Conservation (phyloP, 2,329 filamentous ascomycete species). For the Fusarium sp. region DNA sequence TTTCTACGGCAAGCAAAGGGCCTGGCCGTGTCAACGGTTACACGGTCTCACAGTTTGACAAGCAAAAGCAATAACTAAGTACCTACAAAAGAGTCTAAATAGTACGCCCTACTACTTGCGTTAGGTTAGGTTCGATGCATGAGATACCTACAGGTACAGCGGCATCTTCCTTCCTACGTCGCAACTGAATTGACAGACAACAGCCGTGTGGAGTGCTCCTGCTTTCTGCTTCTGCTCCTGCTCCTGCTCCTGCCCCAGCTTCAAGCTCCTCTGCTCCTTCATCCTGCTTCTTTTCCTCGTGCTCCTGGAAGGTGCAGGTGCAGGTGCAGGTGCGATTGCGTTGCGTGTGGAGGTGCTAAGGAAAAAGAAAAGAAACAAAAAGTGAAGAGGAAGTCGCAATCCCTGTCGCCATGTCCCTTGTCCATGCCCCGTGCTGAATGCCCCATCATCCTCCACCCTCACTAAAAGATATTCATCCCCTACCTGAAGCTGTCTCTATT, state of each 20-base stretch:
- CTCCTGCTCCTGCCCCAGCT: not conserved
- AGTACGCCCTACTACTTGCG: not conserved
- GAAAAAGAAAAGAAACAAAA: slow-evolving; percentile 40
- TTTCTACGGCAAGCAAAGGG: not conserved
- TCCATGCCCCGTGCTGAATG: slow-evolving; percentile 47
- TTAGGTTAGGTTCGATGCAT: not conserved
- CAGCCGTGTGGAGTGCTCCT: slow-evolving; percentile 24
- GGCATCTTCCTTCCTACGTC: slow-evolving; percentile 29
- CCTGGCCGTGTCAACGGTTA: slow-evolving; percentile 26
- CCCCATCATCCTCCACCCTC: slow-evolving; percentile 43
- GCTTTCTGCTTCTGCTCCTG: too few species aligned
- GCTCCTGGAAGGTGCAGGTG: not conserved
- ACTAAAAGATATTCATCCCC: slow-evolving; percentile 13
- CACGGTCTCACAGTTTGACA: slow-evolving; percentile 1
- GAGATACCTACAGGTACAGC: slow-evolving; percentile 16
- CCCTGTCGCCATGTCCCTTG: slow-evolving; percentile 40
- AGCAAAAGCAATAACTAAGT: slow-evolving; percentile 21
- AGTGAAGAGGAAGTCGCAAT: slow-evolving; percentile 27
- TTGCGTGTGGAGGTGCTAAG: slow-evolving; percentile 20
- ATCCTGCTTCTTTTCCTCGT: not conserved
- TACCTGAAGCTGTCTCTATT: slow-evolving; percentile 3
- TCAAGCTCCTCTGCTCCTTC: not conserved
- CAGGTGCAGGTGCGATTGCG: not conserved
- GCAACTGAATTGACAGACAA: slow-evolving; percentile 27
- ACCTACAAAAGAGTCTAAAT: slow-evolving; percentile 7